Evolutionary conservation across 2,329 filamentous ascomycete species (phyloP).

Genomic region (Penicillium verrucosum): DNA sequence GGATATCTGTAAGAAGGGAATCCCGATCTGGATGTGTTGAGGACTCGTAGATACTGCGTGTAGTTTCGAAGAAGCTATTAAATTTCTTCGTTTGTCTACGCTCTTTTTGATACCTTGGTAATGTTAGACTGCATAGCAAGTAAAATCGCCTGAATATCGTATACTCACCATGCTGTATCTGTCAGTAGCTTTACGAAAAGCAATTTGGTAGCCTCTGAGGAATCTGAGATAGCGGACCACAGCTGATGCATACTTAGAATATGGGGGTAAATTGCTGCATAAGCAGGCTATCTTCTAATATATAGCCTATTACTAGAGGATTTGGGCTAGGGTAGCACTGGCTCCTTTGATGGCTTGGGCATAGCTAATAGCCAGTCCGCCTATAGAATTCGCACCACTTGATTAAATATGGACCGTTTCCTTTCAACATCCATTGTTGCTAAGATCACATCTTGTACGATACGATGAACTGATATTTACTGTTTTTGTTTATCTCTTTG

Average conservation of each 20-base stretch:
- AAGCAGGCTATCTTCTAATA: slow-evolving; percentile 24
- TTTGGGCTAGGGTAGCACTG: slow-evolving; percentile 14
- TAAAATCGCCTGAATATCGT: not conserved
- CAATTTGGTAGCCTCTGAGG: slow-evolving; percentile 12
- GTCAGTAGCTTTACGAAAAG: slow-evolving; percentile 24
- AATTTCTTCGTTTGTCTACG: slow-evolving; percentile 22
- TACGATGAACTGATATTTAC: slow-evolving; percentile 23
- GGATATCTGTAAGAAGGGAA: slow-evolving; percentile 21
- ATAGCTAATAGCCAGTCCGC: slow-evolving; percentile 21
- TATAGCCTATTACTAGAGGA: slow-evolving; percentile 14
- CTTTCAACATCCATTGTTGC: slow-evolving; percentile 19
- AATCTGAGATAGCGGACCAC: slow-evolving; percentile 10
- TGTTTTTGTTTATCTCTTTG: slow-evolving; percentile 20
- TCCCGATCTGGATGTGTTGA: slow-evolving; percentile 19
- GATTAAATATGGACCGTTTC: slow-evolving; percentile 13
- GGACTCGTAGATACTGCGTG: slow-evolving; percentile 19
- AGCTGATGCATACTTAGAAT: slow-evolving; percentile 23
- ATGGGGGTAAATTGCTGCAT: slow-evolving; percentile 26
- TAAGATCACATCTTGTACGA: slow-evolving; percentile 28
- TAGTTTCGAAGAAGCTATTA: slow-evolving; percentile 25
- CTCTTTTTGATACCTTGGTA: slow-evolving; percentile 23
- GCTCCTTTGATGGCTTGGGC: slow-evolving; percentile 19
- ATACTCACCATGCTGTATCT: slow-evolving; percentile 26
- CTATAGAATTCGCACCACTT: slow-evolving; percentile 16
- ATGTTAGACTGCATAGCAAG: slow-evolving; percentile 11